A percentile compares a stretch with the other conserved stretches of the same genome.
Conservation (phyloP, 148 eudicot genomes). For the Rhododendron mucronatum region DNA sequence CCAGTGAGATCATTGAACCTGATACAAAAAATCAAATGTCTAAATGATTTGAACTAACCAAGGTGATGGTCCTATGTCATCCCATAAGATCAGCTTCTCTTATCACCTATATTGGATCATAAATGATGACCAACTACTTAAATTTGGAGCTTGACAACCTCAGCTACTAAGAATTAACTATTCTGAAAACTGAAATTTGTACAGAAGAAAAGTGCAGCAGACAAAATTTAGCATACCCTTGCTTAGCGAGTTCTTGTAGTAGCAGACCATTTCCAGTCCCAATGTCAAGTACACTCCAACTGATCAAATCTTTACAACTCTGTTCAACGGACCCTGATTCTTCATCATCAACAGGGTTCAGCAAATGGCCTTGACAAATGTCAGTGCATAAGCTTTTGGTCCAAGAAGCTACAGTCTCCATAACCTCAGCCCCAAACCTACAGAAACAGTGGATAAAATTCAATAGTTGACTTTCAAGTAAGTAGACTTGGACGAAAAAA, state of each 20-base stretch:
- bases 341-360: slow-evolving; percentile 40
- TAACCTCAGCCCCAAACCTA: slow-evolving; percentile 99
- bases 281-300: slow-evolving; percentile 91
- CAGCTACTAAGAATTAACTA: not conserved
- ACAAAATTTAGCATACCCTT: slow-evolving; percentile 46
- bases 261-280: slow-evolving; percentile 99
- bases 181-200: not conserved
- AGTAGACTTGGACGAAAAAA: not conserved
- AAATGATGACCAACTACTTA: not conserved
- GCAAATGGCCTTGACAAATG: slow-evolving; percentile 44
- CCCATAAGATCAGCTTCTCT: not conserved
- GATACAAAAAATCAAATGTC: slow-evolving; percentile 16
- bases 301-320: slow-evolving; percentile 44
- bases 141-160: not conserved
- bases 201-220: not conserved
- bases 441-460: not conserved
- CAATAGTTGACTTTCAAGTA: not conserved
- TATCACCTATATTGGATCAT: not conserved
- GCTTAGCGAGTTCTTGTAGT: slow-evolving; percentile 94
- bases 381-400: slow-evolving; percentile 70
- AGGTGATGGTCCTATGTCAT: not conserved
- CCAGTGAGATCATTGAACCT: slow-evolving; percentile 97
- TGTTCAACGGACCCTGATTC: slow-evolving; percentile 39
- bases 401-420: slow-evolving; percentile 95
- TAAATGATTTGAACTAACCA: not conserved